Base-by-base conservation (phyloP, 768 basidiomycete genomes). In the Termitomyces sp. region DNA sequence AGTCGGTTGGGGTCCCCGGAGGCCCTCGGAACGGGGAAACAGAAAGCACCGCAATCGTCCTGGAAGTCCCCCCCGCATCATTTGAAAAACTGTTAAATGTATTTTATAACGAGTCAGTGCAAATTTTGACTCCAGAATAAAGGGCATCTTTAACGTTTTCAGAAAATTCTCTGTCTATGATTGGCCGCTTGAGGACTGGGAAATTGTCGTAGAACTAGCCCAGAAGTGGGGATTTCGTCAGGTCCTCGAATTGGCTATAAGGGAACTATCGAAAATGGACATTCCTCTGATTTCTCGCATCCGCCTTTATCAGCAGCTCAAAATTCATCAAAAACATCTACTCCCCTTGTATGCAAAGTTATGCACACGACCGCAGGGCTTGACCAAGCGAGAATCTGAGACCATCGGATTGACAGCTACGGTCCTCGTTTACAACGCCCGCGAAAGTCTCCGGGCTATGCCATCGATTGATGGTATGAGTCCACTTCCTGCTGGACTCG, bases 161-260 rank as follows among this genome's bases (percentile, higher is more conserved):
- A 89, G 87, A 0, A 73, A 69, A 42, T 87, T 84, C 61, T 81
- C 83, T 0, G 68, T 82, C 0, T 86, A 87, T 53, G 73, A 79
- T 6, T 81, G 81, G 1, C 62, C 69, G 0, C 68, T 80, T 0
- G 71, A 76, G 0, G 79, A 80, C 11, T 91, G 89, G 89, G 68
- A 70, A 0, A 71, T 70, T 0, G 81, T 91, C 47, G 68, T 90
- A 0, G 66, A 64, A 1, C 79, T 89, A 0, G 75, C 87, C 0
- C 71, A 81, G 18, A 65, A 72, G 3, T 91, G 86, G 87, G 41
- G 60, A n/a, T 57, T 66, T n/a, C n/a, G 24, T 1, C 74, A 78
- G 36, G 72, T 84, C 4, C 60, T 79, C 72, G 34, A 65, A 56
- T 52, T 82, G 75, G 84, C 85, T 0, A 70, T 86, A 0, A 79